phyloP scores from a whole-genome alignment of 2,329 filamentous ascomycete species.

The Monilinia laxa region DNA sequence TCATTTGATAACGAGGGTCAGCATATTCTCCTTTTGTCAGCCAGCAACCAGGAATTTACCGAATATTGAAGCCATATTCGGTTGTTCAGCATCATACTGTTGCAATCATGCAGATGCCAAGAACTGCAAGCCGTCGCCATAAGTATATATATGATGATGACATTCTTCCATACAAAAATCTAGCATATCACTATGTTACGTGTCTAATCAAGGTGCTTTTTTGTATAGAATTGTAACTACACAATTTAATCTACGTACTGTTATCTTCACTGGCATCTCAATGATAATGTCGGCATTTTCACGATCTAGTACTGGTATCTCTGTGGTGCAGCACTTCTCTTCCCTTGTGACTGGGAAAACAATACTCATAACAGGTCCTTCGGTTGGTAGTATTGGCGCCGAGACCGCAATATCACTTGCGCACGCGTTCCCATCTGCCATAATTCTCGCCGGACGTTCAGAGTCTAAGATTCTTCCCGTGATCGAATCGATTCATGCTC shows the following conservation, averaged over 20 bases:
- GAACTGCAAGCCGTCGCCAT: not conserved
- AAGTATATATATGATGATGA: conserved; percentile 9
- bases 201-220: not conserved
- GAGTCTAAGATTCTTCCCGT: conserved; percentile 30
- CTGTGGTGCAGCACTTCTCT: conserved; percentile 11
- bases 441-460: conserved; percentile 31
- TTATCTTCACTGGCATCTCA: not conserved
- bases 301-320: not conserved
- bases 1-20: conserved; percentile 1
- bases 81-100: not conserved
- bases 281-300: conserved; percentile 1
- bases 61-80: conserved; percentile 1
- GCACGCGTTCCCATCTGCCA: conserved; percentile 26
- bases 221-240: not conserved
- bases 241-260: not conserved
- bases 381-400: conserved; percentile 28
- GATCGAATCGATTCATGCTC: conserved; percentile 27
- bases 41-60: not conserved
- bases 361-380: conserved; percentile 30
- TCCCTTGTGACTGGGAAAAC: not conserved
- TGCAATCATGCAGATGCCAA: conserved; percentile 14
- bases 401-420: conserved; percentile 33
- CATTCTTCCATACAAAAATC: not conserved
- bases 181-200: not conserved
- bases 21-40: conserved; percentile 5